phyloP scores from a whole-genome alignment of 768 basidiomycete species.

The Kwoniella pini region DNA sequence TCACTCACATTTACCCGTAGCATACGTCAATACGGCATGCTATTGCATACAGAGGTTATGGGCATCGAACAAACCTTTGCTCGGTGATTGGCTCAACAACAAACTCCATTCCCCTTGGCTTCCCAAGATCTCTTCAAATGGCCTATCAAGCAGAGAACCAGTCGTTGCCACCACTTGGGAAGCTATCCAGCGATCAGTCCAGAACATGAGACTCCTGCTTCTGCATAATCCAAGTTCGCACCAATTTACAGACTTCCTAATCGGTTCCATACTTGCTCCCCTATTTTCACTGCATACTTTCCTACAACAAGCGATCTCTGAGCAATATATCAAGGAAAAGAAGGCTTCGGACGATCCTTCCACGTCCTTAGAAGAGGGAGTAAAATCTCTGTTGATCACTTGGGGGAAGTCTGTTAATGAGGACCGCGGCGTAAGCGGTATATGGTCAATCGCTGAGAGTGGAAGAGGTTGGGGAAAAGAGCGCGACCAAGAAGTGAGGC shows the following conservation, averaged over 20 bases:
- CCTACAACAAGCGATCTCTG: conserved; percentile 45
- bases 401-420: conserved; percentile 72
- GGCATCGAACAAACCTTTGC: conserved; percentile 11
- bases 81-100: conserved; percentile 12
- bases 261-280: conserved; percentile 68
- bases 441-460: conserved; percentile 64
- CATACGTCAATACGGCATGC: conserved; percentile 31
- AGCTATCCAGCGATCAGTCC: conserved; percentile 24
- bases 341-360: conserved; percentile 52
- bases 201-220: conserved; percentile 59
- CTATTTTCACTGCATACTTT: conserved; percentile 68
- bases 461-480: conserved; percentile 50
- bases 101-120: conserved; percentile 23
- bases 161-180: conserved; percentile 60
- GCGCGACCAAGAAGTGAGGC: conserved; percentile 60
- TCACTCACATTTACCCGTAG: conserved; percentile 10
- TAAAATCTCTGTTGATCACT: neutral
- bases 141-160: neutral
- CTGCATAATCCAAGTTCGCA: conserved; percentile 77
- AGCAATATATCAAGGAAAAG: neutral
- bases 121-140: conserved; percentile 14
- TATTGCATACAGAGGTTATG: conserved; percentile 27
- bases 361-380: conserved; percentile 23
- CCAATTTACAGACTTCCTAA: conserved; percentile 62
- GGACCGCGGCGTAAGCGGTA: conserved; percentile 60